Evolutionary conservation across 1,139 yeast genomes (phyloP), one percentile per base, ranked within the genome.

Genomic region (Hanseniaspora sp.): DNA sequence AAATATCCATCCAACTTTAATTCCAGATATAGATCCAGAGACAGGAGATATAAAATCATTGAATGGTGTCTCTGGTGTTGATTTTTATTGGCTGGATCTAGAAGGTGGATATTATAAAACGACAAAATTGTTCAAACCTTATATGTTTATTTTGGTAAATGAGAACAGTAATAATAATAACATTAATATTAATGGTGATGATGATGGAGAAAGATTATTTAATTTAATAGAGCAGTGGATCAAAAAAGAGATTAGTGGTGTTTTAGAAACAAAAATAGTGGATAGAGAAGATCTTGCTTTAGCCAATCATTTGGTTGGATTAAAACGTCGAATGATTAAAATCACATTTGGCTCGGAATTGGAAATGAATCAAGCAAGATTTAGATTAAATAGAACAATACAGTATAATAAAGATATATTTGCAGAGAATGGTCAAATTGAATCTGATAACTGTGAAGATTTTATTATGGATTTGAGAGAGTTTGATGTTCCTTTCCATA

Each of bases 91-190:
- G 61, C 70, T 94, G n/a, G 97, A 92, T 65, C 96, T 87, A 63
- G 96, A 90, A 69, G 99, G 99, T 46, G 98, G 97, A 3, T 80
- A 86, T 40, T 94, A 94, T 72, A 92, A 90, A 66, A 82, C 90
- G 3, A 84, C 95, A 0, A 69, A 86, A 18, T 83, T 78, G 58
- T 86, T 78, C 65, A 92, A 87, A 63, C 98, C 99, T 0, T 94
- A 94, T 66, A 86, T 94, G 64, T 78, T 83, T 55, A 70, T 94
- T n/a, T 75, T 80, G 8, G 80, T 88, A 58, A 74, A 74, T 53
- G 95, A 86, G 59, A 74, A 82, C 0, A 39, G 34, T 30, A 51
- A 45, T 13, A 51, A 42, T 38, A 29, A 38, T 4, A 23, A 23
- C 23, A 23, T 23, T 3, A 23, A 23, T 23, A 23, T 23, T 23